Percentiles rank a stretch among this genome's conserved stretches.
These are phyloP conservation scores for Claviceps sp. DNA, from an alignment of 2,329 filamentous ascomycete species.

Conservation along the genomic window DNA sequence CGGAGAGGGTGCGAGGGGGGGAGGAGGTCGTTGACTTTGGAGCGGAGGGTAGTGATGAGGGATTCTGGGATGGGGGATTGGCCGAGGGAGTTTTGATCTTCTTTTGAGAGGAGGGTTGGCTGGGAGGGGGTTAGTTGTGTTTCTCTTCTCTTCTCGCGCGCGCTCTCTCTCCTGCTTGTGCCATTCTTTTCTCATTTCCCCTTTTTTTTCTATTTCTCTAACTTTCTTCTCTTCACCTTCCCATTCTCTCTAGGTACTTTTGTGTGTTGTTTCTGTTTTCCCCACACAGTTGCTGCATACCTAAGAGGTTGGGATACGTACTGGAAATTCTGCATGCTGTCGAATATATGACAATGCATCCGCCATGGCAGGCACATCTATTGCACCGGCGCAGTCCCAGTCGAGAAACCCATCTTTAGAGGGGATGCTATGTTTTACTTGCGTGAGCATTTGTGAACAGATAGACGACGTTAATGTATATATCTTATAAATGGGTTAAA, in stretches of 20 bases:
- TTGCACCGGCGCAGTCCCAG: constrained; percentile 79
- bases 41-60: constrained; percentile 31
- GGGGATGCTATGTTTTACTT: constrained; percentile 32
- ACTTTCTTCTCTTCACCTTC: neutral
- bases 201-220: neutral
- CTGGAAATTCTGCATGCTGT: constrained; percentile 47
- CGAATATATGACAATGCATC: constrained; percentile 58
- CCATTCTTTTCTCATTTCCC: neutral
- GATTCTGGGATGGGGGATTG: constrained; percentile 35
- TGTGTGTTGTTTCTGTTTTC: neutral
- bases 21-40: constrained; percentile 34
- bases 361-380: constrained; percentile 58
- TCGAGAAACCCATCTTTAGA: constrained; percentile 54
- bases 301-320: no score
- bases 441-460: neutral
- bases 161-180: neutral
- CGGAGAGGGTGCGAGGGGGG: constrained; percentile 26
- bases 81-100: constrained; percentile 51
- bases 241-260: neutral
- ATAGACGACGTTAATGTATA: neutral
- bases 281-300: no score
- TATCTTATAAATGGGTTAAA: neutral
- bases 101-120: constrained; percentile 24
- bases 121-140: constrained; percentile 4
- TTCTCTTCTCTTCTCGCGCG: no score